Evolutionary conservation across 164 flowering plant genomes (phyloP).

Genomic region (Magnolia sinica): DNA sequence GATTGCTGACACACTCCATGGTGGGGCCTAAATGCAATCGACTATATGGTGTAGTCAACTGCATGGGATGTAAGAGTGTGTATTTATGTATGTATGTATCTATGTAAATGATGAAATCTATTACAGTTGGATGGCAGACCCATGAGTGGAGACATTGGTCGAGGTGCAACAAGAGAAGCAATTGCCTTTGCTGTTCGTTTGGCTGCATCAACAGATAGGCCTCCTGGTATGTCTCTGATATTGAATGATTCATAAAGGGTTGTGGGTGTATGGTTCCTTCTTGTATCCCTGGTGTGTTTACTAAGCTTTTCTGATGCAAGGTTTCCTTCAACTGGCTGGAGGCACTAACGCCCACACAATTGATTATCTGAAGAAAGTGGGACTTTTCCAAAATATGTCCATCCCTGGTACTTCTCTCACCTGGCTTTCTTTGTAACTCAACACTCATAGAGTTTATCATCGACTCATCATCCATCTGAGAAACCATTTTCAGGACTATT

Average conservation of each 20-base stretch:
- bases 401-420: conserved; percentile 20
- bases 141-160: conserved; percentile 94
- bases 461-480: not conserved
- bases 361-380: conserved; percentile 50
- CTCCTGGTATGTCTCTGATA: conserved; percentile 42
- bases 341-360: conserved; percentile 85
- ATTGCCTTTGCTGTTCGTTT: conserved; percentile 59
- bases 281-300: not conserved
- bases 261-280: not conserved
- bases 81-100: not conserved
- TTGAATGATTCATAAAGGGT: not conserved
- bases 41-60: too few relatives aligned
- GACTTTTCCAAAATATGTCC: conserved; percentile 47
- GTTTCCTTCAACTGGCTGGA: conserved; percentile 89
- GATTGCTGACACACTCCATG: not conserved
- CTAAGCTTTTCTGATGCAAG: conserved; percentile 27
- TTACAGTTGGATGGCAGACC: conserved; percentile 91
- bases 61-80: too few relatives aligned
- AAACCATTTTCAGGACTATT: not conserved
- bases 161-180: conserved; percentile 78
- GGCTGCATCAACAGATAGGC: conserved; percentile 50
- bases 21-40: not conserved
- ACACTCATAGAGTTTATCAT: not conserved
- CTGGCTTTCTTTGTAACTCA: not conserved
- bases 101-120: not conserved